Percentiles rank a stretch among this genome's conserved stretches.
Evolutionary conservation across 768 basidiomycete genomes (phyloP).

Genomic region (Termitomyces sp.): DNA sequence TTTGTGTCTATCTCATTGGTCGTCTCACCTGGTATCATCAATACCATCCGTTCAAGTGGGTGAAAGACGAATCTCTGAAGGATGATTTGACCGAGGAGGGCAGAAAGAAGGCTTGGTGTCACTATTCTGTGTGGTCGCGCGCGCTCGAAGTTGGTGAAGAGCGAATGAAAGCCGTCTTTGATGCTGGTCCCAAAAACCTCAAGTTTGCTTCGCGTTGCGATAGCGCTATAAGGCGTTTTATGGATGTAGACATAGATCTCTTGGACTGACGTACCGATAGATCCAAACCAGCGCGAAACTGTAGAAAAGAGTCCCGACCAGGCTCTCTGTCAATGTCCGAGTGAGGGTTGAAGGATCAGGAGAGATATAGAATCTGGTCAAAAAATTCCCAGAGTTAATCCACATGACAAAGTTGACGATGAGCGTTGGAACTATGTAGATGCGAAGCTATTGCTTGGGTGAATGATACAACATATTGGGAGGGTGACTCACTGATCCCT

Average conservation of each 20-base stretch:
- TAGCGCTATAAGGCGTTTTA: slow-evolving; percentile 20
- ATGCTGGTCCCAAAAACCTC: slow-evolving; percentile 37
- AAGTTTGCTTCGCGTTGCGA: slow-evolving; percentile 51
- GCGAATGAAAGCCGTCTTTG: slow-evolving; percentile 39
- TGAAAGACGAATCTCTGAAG: slow-evolving; percentile 11
- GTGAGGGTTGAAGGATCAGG: slow-evolving; percentile 11
- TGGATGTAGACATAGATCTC: not conserved
- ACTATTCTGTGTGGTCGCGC: slow-evolving; percentile 52
- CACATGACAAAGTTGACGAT: slow-evolving; percentile 1
- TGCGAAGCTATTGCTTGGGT: not conserved
- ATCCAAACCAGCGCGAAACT: slow-evolving; percentile 11
- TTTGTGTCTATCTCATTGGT: not conserved
- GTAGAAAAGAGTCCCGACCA: slow-evolving; percentile 11
- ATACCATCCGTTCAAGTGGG: slow-evolving; percentile 22
- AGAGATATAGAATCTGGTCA: slow-evolving; percentile 14
- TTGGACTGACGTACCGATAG: slow-evolving; percentile 11
- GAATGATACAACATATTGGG: not conserved
- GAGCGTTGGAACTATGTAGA: slow-evolving; percentile 11
- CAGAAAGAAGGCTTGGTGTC: slow-evolving; percentile 46
- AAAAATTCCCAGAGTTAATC: not conserved
- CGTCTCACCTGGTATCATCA: not conserved
- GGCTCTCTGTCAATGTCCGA: not conserved
- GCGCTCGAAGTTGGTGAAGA: slow-evolving; percentile 57
- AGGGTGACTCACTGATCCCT: slow-evolving; percentile 11
- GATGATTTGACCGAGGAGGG: slow-evolving; percentile 36